Conservation (phyloP, 1,284 basidiomycete species). For the Microbotryum violaceum region DNA sequence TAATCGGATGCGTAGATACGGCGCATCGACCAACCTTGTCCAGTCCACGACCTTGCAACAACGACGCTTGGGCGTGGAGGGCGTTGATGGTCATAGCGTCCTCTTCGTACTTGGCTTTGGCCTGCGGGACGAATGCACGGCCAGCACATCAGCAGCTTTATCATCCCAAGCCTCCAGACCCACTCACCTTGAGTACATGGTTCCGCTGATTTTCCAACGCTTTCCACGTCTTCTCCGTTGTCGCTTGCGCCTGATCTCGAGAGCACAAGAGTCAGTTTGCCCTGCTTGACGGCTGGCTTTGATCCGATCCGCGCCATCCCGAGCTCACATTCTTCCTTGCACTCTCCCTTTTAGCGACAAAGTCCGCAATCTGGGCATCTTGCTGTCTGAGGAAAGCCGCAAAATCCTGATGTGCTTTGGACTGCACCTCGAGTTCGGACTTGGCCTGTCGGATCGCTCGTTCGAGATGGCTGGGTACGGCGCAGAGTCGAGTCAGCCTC, state of each 20-base stretch:
- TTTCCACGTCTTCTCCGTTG: slow-evolving; percentile 81
- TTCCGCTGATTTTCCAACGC: slow-evolving; percentile 73
- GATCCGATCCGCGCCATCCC: too few relatives aligned
- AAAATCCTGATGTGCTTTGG: slow-evolving; percentile 50
- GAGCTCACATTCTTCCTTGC: slow-evolving; percentile 56
- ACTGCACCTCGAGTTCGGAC: slow-evolving; percentile 75
- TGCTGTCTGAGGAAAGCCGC: slow-evolving; percentile 51
- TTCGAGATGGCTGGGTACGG: slow-evolving; percentile 44
- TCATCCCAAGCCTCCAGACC: too few relatives aligned
- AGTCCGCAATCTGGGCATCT: slow-evolving; percentile 55
- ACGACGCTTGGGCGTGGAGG: slow-evolving; percentile 83
- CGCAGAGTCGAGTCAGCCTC: too few relatives aligned
- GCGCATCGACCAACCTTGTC: slow-evolving; percentile 63
- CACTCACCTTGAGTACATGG: slow-evolving; percentile 60
- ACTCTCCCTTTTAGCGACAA: slow-evolving; percentile 59
- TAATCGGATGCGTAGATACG: not conserved
- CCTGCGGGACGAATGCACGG: slow-evolving; percentile 40
- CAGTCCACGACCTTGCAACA: slow-evolving; percentile 87
- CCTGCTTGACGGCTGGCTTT: too few relatives aligned
- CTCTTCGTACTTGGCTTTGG: slow-evolving; percentile 86
- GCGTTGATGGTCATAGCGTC: slow-evolving; percentile 94
- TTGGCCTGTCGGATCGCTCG: slow-evolving; percentile 47
- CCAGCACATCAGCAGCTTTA: too few relatives aligned
- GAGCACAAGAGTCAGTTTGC: too few relatives aligned
- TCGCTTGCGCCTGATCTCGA: slow-evolving; percentile 50